Base-by-base conservation (phyloP, 2,329 filamentous ascomycete species). In the Apiospora kogelbergensis region DNA sequence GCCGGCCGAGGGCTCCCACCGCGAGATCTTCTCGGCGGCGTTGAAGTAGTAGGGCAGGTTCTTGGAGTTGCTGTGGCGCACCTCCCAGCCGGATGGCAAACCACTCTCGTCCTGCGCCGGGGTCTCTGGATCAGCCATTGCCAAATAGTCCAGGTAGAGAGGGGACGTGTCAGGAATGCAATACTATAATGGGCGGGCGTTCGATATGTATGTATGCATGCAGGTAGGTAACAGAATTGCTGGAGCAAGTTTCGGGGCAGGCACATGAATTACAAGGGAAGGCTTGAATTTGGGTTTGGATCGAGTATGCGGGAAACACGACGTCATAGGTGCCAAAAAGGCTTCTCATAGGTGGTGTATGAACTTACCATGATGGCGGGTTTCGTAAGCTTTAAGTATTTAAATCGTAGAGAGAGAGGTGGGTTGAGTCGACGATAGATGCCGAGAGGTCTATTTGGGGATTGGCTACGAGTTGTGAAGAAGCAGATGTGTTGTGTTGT, bases 31-130 rank as follows among this genome's bases (percentile, higher is more conserved):
- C 72, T 94, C 93, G 74, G 83, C 84, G 63, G 91, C 85, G 83
- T 98, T 97, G 91, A 98, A 98, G 86, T 98, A 99, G 86, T 99
- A 99, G 45, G 96, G 96, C 44, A 98, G 91, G 83, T 97, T 97
- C 86, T 98, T 98, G 82, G 94, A 97, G 85, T 98, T 97, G 81
- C 94, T 97, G 84, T 97, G 94, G 80, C 96, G 94, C 78, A 99
- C 94, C 84, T 98, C 96, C 95, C 95, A 98, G 80, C 90, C 90
- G 65, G 89, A 81, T 71, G 95, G 95, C 72, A 98, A 89, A 80
- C 95, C 95, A 74, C 91, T 90, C 68, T 94, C 92, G 78, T 88
- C 83, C 89, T 92, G 74, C 22, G 33, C 53, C 53, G 30, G n/a
- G 53, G 53, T 37, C 53, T 37, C 30, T 60, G 53, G 3, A 60